A percentile compares a stretch with the other conserved stretches of the same genome.
Evolutionary conservation across 148 eudicot species (phyloP).

Genomic region (Persicaria tinctoria): DNA sequence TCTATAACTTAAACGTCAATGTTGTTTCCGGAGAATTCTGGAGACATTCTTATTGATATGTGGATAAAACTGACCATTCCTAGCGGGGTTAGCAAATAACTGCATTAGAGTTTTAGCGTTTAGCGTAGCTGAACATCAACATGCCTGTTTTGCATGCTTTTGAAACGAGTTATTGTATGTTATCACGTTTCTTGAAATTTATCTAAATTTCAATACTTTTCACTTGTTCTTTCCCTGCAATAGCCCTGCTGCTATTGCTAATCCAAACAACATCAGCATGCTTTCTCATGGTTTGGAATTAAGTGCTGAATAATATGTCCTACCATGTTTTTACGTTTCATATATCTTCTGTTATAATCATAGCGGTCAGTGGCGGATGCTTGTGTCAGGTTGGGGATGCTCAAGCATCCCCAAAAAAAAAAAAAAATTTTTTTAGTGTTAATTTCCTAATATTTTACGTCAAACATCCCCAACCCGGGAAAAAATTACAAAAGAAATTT

Average conservation of each 20-base stretch:
- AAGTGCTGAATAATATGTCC: background rate
- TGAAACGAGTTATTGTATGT: background rate
- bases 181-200: background rate
- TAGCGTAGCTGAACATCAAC: background rate
- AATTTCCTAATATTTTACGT: background rate
- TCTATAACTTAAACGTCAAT: background rate
- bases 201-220: background rate
- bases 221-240: background rate
- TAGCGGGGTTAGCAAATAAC: background rate
- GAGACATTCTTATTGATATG: background rate
- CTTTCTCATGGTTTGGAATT: background rate
- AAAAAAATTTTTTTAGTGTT: background rate
- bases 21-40: background rate
- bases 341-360: background rate
- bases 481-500: no score
- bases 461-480: background rate
- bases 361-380: background rate
- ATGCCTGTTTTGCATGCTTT: constrained; percentile 3
- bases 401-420: no score
- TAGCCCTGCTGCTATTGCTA: background rate
- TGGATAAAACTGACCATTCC: background rate
- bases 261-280: background rate
- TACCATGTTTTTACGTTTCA: background rate
- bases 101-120: background rate
- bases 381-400: no score